Evolutionary conservation across 257 asterid genomes (phyloP).

Genomic region (Solanum habrochaites): DNA sequence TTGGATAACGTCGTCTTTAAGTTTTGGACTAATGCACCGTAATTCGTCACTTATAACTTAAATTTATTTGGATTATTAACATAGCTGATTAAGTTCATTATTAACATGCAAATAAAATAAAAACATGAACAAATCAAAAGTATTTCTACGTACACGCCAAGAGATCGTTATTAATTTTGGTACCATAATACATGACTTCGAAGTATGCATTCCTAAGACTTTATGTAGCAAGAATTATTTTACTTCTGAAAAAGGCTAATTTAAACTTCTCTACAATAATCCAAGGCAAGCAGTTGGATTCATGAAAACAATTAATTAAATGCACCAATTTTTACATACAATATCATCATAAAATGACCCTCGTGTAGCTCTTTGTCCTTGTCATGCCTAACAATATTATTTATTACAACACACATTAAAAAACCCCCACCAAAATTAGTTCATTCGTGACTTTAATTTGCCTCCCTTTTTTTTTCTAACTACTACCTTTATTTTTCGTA

Average conservation of each 20-base stretch:
- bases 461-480: not conserved
- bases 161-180: not conserved
- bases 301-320: not conserved
- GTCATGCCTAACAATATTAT: not conserved
- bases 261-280: not conserved
- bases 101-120: no score
- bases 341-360: not conserved
- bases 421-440: not conserved
- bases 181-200: not conserved
- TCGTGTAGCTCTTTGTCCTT: not conserved
- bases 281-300: not conserved
- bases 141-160: not conserved
- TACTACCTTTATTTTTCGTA: not conserved
- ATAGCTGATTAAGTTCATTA: not conserved
- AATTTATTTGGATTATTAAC: not conserved
- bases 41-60: not conserved
- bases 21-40: not conserved
- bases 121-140: not conserved
- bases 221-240: not conserved
- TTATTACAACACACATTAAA: not conserved
- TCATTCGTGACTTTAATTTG: not conserved
- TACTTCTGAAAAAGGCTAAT: not conserved
- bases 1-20: not conserved
- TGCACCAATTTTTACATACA: not conserved
- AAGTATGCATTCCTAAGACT: not conserved